Base-by-base conservation (phyloP, 192 early-diverging fungal genomes). In the Coemansia reversa region DNA sequence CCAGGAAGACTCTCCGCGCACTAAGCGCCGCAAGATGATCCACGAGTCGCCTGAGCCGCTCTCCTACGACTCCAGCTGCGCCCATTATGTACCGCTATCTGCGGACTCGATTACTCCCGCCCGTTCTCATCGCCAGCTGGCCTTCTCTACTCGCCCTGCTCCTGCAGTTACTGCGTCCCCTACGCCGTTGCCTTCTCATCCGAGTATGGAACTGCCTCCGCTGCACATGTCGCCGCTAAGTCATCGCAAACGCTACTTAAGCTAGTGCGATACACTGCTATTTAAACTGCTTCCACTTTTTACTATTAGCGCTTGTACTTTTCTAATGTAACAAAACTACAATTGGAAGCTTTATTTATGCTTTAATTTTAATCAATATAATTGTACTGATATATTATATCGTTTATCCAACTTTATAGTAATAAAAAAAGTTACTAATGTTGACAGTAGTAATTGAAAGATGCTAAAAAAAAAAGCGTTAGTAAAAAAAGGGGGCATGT, bases 1-100 rank as follows among this genome's bases (percentile, higher is more conserved):
- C 49, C 62, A 78, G 24, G 54, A 66, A 45, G 76, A 72, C 30
- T 79, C 76, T 54, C 76, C 76, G 5, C 48, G 67, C 6, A 69
- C 67, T 0, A 79, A 79, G 56, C 70, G 76, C 5, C 70, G 76
- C 20, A 79, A 79, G 32, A 73, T 73, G 70, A 73, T 73, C 27
- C 70, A 73, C 18, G 47, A 52, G 8, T 60, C 16, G 45, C 22
- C 25, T 16, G 27, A 39, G 30, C 49, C 49, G 16, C 32, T 49
- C 23, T 50, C 24, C 24, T 27, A 35, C 27, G 49, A 27, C 30
- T 32, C 27, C 55, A 25, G 14, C 30, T 32, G n/a, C 3, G 29
- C 25, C 3, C 55, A 33, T 3, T 56, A 14, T 3, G 55, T 56
- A 3, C 55, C 55, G 12, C 20, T 28, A 0, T 56, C 55, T 2